A percentile compares a stretch with the other conserved stretches of the same genome.
phyloP scores from a whole-genome alignment of 2,329 filamentous ascomycete species.

The Penicillium sp. region DNA sequence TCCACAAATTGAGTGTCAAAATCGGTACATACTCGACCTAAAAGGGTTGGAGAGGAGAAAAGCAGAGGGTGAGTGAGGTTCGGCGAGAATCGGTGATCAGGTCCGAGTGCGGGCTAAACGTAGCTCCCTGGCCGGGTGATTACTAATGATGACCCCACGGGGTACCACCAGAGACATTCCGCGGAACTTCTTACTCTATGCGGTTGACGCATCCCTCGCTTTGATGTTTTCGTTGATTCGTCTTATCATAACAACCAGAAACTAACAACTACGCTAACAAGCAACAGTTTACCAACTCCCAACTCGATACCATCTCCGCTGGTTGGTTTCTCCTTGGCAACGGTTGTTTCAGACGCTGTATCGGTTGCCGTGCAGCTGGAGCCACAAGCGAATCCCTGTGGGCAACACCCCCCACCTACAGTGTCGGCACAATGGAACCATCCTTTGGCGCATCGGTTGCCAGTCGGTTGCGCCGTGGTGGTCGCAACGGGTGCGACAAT shows the following conservation, averaged over 20 bases:
- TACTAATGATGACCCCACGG: conserved; percentile 15
- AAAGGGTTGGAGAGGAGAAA: conserved; percentile 5
- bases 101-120: conserved; percentile 7
- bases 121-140: conserved; percentile 3
- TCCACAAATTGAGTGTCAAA: background rate
- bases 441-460: conserved; percentile 66
- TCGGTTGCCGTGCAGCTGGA: conserved; percentile 66
- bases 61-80: conserved; percentile 11
- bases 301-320: background rate
- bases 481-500: conserved; percentile 63
- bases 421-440: conserved; percentile 73
- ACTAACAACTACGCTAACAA: conserved; percentile 10
- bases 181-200: background rate
- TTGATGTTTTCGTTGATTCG: background rate
- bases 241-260: background rate
- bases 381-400: conserved; percentile 73
- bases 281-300: background rate
- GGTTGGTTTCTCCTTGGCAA: conserved; percentile 40
- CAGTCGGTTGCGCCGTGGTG: conserved; percentile 39
- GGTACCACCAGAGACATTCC: background rate
- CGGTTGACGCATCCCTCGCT: background rate
- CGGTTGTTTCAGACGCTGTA: conserved; percentile 56
- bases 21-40: conserved; percentile 4
- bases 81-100: conserved; percentile 24
- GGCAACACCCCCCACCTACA: conserved; percentile 81